Evolutionary conservation across 257 asterid species (phyloP), one percentile per base, ranked within the genome.

Genomic region (Pogostemon cablin): DNA sequence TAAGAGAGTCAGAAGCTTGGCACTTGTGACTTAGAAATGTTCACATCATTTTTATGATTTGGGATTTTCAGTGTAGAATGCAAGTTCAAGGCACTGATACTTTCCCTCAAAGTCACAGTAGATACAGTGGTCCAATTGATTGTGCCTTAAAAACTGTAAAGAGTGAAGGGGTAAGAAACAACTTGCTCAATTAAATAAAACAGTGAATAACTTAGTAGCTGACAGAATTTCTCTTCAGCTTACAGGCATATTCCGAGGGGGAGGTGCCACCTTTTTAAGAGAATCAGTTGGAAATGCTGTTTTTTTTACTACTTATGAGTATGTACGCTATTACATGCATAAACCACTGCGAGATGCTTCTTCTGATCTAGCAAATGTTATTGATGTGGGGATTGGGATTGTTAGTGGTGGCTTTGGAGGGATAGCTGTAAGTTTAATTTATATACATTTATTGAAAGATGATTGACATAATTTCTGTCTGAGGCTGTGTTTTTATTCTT

Each of bases 11-110:
- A 44, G 74, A 78, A 77, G 48, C 64, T 67, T 71, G 69, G 35
- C 55, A 37, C 32, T 49, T 60, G 71, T 44, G 44, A 25, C 64
- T 61, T 12, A 47, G 63, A 62, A 65, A 62, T 77, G 44, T 73
- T 71, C 32, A 46, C 62, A 42, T 65, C 78, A 64, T 74, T 76
- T 63, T 72, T 40, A 62, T 87, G 81, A 86, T 85, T 79, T 79
- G 81, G 77, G 54, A 71, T 85, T 81, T 93, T 75, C 98, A 93
- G 97, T 89, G 98, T 87, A 86, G 98, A 81, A 93, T 93, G 92
- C 98, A 93, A 84, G 93, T 90, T 83, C 98, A 93, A 82, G 97
- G 95, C 71, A 80, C 84, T 10, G 96, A 85, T 48, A 81, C 87
- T 49, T 56, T 81, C 69, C 65, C 82, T 74, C 80, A 83, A 9